A percentile compares a stretch with the other conserved stretches of the same genome.
Conservation (phyloP, 495 filamentous ascomycete genomes). For the Xylaria grammica region DNA sequence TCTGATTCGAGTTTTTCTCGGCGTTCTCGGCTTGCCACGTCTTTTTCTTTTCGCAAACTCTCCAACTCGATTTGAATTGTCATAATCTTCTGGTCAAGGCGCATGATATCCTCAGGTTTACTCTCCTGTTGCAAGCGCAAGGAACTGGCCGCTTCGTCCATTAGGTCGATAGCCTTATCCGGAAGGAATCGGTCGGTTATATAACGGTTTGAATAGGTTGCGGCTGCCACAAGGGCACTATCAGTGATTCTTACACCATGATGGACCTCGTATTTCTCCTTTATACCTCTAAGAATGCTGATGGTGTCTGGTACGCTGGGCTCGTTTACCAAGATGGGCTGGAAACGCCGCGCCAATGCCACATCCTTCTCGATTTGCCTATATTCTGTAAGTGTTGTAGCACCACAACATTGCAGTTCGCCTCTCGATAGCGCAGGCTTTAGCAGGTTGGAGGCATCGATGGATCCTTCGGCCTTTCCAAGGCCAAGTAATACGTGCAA, state of each 20-base stretch:
- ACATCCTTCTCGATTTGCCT: slow-evolving; percentile 94
- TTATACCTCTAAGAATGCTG: slow-evolving; percentile 94
- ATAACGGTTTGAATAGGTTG: slow-evolving; percentile 91
- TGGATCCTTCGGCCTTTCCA: slow-evolving; percentile 93
- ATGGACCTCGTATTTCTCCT: slow-evolving; percentile 95
- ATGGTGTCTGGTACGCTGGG: slow-evolving; percentile 91
- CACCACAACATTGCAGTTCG: slow-evolving; percentile 93
- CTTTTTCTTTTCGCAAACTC: slow-evolving; percentile 92
- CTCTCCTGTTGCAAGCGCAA: slow-evolving; percentile 94
- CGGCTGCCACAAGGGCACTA: slow-evolving; percentile 87
- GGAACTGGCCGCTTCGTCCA: slow-evolving; percentile 93
- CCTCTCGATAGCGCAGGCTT: slow-evolving; percentile 93
- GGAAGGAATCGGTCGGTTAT: slow-evolving; percentile 95
- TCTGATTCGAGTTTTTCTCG: slow-evolving; percentile 79
- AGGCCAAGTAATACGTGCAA: slow-evolving; percentile 90
- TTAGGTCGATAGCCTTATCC: slow-evolving; percentile 95
- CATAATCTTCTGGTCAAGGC: slow-evolving; percentile 91
- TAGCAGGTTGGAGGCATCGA: slow-evolving; percentile 93
- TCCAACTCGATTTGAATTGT: slow-evolving; percentile 98
- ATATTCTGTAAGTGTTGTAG: slow-evolving; percentile 92
- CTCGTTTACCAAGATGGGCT: slow-evolving; percentile 88
- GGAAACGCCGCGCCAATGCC: slow-evolving; percentile 88
- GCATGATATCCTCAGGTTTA: slow-evolving; percentile 90
- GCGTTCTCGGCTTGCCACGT: slow-evolving; percentile 85
- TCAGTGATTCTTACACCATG: slow-evolving; percentile 95